A percentile compares a stretch with the other conserved stretches of the same genome.
Evolutionary conservation across 176 grass and related monocot genomes (phyloP).

Genomic region (Panicum miliaceum): DNA sequence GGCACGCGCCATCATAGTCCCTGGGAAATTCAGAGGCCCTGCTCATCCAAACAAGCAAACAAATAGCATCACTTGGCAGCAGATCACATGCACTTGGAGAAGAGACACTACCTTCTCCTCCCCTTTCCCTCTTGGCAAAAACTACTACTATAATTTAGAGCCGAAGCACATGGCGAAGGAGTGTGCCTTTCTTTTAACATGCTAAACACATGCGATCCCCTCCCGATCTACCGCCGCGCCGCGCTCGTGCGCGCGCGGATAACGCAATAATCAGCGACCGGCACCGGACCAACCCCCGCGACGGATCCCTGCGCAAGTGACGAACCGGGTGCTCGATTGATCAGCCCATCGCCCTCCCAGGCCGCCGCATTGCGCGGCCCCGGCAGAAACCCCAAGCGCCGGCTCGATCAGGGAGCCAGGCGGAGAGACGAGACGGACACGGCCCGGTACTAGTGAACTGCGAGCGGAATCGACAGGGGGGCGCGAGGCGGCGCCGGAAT

Average conservation of each 20-base stretch:
- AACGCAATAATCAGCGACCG: slow-evolving; percentile 1
- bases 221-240: slow-evolving; percentile 34
- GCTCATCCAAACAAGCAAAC: slow-evolving; percentile 32
- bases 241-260: slow-evolving; percentile 15
- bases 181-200: slow-evolving; percentile 20
- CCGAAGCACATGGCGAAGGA: slow-evolving; percentile 29
- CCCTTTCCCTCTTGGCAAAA: slow-evolving; percentile 2
- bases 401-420: background rate
- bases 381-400: background rate
- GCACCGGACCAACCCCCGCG: background rate
- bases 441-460: background rate
- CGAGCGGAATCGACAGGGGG: background rate
- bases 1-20: slow-evolving; percentile 80
- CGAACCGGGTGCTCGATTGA: background rate
- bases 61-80: slow-evolving; percentile 3
- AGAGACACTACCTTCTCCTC: slow-evolving; percentile 6
- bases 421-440: background rate
- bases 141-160: slow-evolving; percentile 25
- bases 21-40: slow-evolving; percentile 79
- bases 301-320: background rate
- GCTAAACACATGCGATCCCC: slow-evolving; percentile 27
- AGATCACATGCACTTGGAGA: slow-evolving; percentile 19
- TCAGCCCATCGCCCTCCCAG: background rate
- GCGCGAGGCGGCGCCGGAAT: background rate
- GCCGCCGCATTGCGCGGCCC: slow-evolving; percentile 28